A percentile compares a stretch with the other conserved stretches of the same genome.
phyloP scores from a whole-genome alignment of 352 stramenopile genomes.

The Bremia lactucae region DNA sequence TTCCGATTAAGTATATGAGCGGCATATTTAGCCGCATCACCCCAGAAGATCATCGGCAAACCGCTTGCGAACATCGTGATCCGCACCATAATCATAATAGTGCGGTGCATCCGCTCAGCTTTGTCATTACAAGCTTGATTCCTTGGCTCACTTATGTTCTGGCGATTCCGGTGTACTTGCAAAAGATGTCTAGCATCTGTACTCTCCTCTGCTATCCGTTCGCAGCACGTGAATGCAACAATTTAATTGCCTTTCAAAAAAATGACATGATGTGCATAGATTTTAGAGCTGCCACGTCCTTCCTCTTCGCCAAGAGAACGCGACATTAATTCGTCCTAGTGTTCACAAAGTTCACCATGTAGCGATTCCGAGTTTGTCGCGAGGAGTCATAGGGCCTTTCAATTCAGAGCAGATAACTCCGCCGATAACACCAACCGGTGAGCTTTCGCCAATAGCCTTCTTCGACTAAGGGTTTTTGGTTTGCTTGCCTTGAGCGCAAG shows the following conservation, averaged over 20 bases:
- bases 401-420: conserved; percentile 6
- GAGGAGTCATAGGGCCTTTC: conserved; percentile 7
- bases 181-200: too few relatives aligned
- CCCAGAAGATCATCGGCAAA: too few relatives aligned
- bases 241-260: background rate
- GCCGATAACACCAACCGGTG: conserved; percentile 7
- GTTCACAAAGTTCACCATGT: too few relatives aligned
- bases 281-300: background rate
- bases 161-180: background rate
- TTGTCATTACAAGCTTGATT: too few relatives aligned
- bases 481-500: conserved; percentile 12
- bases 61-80: too few relatives aligned
- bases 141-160: too few relatives aligned
- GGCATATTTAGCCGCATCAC: too few relatives aligned
- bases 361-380: background rate
- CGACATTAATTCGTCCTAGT: background rate
- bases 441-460: conserved; percentile 3
- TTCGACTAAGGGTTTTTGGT: background rate
- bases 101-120: too few relatives aligned
- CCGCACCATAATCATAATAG: too few relatives aligned
- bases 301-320: background rate
- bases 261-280: too few relatives aligned
- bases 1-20: background rate
- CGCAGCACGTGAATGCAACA: background rate
- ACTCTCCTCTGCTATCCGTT: background rate